phyloP scores from a whole-genome alignment of 441 rosid genomes.

The Brassica hybrid region DNA sequence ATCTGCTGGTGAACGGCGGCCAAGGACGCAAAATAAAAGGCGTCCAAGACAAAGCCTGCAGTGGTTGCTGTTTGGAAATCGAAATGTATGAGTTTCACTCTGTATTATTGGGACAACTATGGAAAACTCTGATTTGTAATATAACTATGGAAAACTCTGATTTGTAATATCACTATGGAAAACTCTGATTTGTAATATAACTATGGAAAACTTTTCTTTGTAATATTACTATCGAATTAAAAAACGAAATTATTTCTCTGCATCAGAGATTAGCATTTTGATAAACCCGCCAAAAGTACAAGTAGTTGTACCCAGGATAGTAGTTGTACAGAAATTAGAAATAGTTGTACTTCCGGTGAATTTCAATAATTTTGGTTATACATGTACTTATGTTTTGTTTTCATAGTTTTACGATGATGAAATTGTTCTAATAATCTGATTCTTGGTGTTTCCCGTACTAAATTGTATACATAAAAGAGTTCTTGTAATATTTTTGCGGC shows the following conservation, averaged over 20 bases:
- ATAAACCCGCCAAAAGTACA: not conserved
- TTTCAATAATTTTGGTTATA: not conserved
- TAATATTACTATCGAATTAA: too few relatives aligned
- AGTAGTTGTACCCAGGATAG: not conserved
- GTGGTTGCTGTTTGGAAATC: not conserved
- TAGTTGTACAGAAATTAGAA: not conserved
- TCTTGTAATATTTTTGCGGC: too few relatives aligned
- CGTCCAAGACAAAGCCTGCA: not conserved
- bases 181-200: too few relatives aligned
- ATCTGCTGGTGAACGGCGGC: not conserved
- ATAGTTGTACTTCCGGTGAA: not conserved
- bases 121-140: too few relatives aligned
- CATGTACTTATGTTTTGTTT: not conserved
- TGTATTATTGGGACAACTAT: not conserved
- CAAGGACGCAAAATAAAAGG: not conserved
- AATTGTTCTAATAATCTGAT: not conserved
- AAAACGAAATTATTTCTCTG: too few relatives aligned
- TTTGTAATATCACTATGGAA: too few relatives aligned
- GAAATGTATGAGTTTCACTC: not conserved
- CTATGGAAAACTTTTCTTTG: too few relatives aligned
- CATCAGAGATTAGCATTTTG: not conserved
- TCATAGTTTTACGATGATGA: not conserved
- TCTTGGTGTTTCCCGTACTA: not conserved
- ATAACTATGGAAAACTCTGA: too few relatives aligned
- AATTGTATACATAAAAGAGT: too few relatives aligned